Evolutionary conservation across 306 rosid genomes (phyloP), one percentile per base, ranked within the genome.

Genomic region (Trifolium subterraneum): DNA sequence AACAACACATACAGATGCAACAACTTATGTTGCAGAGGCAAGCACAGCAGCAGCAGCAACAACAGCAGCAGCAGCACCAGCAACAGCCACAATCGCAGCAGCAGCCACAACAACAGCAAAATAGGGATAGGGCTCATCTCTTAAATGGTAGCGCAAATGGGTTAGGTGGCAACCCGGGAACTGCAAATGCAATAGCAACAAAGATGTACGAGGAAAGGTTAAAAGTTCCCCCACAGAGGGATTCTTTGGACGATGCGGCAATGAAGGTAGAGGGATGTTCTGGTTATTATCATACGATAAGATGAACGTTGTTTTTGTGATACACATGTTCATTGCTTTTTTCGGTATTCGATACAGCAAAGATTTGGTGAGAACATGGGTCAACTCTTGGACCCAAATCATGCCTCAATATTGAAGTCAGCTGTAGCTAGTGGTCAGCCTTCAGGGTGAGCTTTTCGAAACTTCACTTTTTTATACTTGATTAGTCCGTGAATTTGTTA

Each of bases 161-260:
- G 78, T 87, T 94, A 70, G 90, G 79, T 71, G 96, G 93, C 79
- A 92, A 86, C 74, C 80, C 97, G 2, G 98, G 92, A 71, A 87
- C 99, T 61, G 99, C 96, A 47, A 95, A 88, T 90, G 96, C 96
- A 10, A 47, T 92, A 70, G 99, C 99, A 23, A 86, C 97, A 69
- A 95, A 90, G 80, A 90, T 95, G 99, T 95, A 95, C 0, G 99
- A 95, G 86, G 99, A 95, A 52, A 84, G 90, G 74, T 79, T 95
- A 77, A 95, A 92, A 87, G 82, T 86, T 31, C 97, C 98, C 54
- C 86, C 78, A 68, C 98, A 89, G 73, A 90, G 99, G 83, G 99
- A 95, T 76, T 80, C 98, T 74, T 75, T 95, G 73, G 99, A 95
- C 69, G 99, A 95, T 54, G 89, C 93, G 11, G 81, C 99, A 62